Conservation (phyloP, 106 monocot genomes). For the Platanthera guangdongensis region DNA sequence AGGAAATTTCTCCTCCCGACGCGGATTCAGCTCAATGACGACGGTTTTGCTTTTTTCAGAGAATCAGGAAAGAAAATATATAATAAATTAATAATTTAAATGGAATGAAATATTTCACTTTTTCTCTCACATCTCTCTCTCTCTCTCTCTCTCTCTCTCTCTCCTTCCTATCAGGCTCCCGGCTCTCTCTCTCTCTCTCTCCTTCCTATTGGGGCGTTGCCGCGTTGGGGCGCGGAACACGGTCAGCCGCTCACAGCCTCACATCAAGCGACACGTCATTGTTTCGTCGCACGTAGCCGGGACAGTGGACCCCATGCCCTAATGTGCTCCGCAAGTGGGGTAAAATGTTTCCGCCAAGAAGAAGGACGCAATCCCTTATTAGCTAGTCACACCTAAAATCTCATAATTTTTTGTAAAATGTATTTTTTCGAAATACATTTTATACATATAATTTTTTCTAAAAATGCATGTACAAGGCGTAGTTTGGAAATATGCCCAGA, state of each 20-base stretch:
- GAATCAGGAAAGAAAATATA: not conserved
- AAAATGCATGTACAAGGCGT: too few relatives aligned
- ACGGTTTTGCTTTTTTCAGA: constrained; percentile 3
- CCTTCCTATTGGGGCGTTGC: not conserved
- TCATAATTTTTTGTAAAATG: too few relatives aligned
- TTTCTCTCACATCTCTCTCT: not conserved
- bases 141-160: not conserved
- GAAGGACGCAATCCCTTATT: too few relatives aligned
- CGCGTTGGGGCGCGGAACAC: not conserved
- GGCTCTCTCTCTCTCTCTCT: not conserved
- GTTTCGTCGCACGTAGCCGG: not conserved
- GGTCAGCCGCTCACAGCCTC: not conserved
- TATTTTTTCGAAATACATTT: too few relatives aligned
- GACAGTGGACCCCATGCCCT: not conserved
- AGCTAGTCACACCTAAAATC: too few relatives aligned
- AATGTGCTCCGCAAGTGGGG: not conserved
- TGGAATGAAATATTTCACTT: not conserved
- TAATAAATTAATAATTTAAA: too few relatives aligned
- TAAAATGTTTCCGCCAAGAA: too few relatives aligned
- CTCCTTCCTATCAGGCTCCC: not conserved
- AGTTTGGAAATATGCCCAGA: too few relatives aligned
- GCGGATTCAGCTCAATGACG: not conserved
- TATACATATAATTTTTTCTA: too few relatives aligned
- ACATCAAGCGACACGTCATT: not conserved
- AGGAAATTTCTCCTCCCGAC: not conserved